Conservation (phyloP, 2,329 filamentous ascomycete species). For the Colletotrichum sp. region DNA sequence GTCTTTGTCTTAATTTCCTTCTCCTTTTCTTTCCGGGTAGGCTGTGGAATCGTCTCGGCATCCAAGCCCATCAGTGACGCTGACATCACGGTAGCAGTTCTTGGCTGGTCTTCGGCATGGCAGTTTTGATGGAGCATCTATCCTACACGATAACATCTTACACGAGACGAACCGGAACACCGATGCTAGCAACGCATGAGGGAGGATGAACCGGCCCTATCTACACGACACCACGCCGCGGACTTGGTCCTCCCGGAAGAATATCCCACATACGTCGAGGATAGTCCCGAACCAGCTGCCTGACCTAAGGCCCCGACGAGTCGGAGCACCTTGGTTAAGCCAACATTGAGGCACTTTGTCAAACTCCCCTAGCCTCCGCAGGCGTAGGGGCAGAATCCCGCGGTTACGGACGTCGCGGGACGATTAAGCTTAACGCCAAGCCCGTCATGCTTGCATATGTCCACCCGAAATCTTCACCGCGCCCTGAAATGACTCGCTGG, state of each 20-base stretch:
- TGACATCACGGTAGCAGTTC: accelerated
- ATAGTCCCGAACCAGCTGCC: not conserved
- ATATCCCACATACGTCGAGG: not conserved
- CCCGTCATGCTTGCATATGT: not conserved
- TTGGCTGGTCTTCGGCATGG: not conserved
- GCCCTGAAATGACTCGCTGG: not conserved
- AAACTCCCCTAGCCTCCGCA: not conserved
- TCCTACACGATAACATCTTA: not conserved
- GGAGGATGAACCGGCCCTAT: not conserved
- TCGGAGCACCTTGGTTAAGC: accelerated
- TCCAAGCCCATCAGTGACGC: not conserved
- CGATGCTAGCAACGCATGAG: not conserved
- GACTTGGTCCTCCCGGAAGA: not conserved
- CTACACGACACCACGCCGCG: not conserved
- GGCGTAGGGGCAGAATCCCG: not conserved
- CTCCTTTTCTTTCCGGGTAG: not conserved
- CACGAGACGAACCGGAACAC: not conserved
- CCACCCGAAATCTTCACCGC: not conserved
- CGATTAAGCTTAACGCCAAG: not conserved
- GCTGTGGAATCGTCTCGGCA: not conserved
- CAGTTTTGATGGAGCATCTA: not conserved
- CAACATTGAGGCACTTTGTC: accelerated
- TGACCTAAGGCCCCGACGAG: not conserved
- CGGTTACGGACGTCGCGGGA: not conserved
- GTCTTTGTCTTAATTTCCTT: not conserved